A percentile compares a stretch with the other conserved stretches of the same genome.
phyloP scores from a whole-genome alignment of 306 rosid species.

The Rosa chinensis region DNA sequence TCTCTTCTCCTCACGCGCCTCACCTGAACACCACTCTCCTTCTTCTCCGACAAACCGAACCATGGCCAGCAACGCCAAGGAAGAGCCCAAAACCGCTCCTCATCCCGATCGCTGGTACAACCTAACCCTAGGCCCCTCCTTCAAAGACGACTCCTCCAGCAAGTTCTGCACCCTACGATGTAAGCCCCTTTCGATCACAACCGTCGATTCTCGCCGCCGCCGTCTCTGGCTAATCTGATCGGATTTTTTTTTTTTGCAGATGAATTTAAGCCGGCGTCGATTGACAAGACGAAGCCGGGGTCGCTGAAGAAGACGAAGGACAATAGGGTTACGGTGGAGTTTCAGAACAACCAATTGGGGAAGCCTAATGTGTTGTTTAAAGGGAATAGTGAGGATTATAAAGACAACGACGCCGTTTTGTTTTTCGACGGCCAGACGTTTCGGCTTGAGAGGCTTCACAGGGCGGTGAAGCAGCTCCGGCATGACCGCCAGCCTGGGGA shows the following conservation, averaged over 20 bases:
- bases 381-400: constrained; percentile 84
- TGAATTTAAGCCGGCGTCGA: constrained; percentile 92
- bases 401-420: constrained; percentile 81
- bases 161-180: constrained; percentile 92
- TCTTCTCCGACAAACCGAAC: background rate
- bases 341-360: constrained; percentile 84
- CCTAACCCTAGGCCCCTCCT: constrained; percentile 78
- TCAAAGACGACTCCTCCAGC: constrained; percentile 74
- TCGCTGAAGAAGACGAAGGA: constrained; percentile 75
- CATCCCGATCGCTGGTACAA: constrained; percentile 79
- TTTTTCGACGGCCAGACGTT: constrained; percentile 78
- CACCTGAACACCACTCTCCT: constrained; percentile 1
- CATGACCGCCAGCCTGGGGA: constrained; percentile 83
- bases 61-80: constrained; percentile 76
- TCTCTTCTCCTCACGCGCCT: constrained; percentile 10
- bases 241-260: constrained; percentile 38
- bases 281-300: constrained; percentile 76
- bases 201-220: background rate
- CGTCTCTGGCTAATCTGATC: constrained; percentile 10
- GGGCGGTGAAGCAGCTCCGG: constrained; percentile 81
- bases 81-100: constrained; percentile 86
- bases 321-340: constrained; percentile 78
- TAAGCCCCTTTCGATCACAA: constrained; percentile 28
- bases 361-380: constrained; percentile 88
- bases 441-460: constrained; percentile 73